Percentiles rank a stretch among this genome's conserved stretches.
These are phyloP conservation scores for Cairneyella variabilis DNA, from an alignment of 495 filamentous ascomycete genomes.

Conservation along the genomic window DNA sequence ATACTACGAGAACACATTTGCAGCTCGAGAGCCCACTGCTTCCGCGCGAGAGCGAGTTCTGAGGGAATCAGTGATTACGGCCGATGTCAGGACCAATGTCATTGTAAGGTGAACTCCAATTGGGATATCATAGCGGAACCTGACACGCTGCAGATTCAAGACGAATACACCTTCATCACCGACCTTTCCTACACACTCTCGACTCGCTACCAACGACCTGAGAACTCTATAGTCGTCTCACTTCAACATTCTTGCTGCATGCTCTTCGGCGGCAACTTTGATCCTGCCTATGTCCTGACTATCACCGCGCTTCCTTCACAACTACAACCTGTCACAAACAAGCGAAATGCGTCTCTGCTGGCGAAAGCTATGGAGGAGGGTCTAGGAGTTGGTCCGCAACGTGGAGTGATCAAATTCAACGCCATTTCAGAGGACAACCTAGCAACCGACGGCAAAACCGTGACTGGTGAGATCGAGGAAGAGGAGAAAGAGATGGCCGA, in stretches of 20 bases:
- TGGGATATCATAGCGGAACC: not conserved
- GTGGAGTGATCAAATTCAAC: conserved; percentile 70
- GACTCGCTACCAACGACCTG: conserved; percentile 65
- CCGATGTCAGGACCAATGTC: conserved; percentile 80
- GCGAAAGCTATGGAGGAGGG: conserved; percentile 64
- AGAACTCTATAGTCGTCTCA: conserved; percentile 66
- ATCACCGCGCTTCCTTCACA: conserved; percentile 66
- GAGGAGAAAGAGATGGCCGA: conserved; percentile 41
- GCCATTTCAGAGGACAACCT: conserved; percentile 65
- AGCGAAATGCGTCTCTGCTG: conserved; percentile 73
- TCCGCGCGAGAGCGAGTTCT: conserved; percentile 54
- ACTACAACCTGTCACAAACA: conserved; percentile 74
- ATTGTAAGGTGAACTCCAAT: conserved; percentile 53
- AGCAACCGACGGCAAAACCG: conserved; percentile 64
- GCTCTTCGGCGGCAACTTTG: conserved; percentile 65
- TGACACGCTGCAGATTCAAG: conserved; percentile 47
- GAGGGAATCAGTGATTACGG: conserved; percentile 68
- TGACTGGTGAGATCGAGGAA: conserved; percentile 63
- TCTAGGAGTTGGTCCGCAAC: conserved; percentile 55
- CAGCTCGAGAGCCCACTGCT: conserved; percentile 44
- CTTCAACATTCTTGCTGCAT: conserved; percentile 64
- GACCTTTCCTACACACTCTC: conserved; percentile 67
- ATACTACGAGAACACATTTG: conserved; percentile 61
- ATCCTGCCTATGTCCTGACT: conserved; percentile 78
- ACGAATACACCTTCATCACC: conserved; percentile 66